Evolutionary conservation across 345 rosid genomes (phyloP), one percentile per base, ranked within the genome.

Genomic region (Erysimum cheiranthoides): DNA sequence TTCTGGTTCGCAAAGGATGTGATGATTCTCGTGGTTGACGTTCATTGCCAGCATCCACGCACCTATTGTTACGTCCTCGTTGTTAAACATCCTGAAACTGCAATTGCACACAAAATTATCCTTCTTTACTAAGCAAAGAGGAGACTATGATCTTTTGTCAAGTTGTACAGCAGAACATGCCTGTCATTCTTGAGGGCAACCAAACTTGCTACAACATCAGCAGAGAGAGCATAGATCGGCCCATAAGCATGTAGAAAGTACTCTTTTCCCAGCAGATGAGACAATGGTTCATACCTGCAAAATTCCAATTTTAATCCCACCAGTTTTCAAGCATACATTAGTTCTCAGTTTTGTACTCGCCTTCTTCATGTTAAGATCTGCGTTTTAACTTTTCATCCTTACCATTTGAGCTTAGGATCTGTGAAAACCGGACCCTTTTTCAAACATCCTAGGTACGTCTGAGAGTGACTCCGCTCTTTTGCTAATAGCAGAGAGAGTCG

Each of bases 31-130:
- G 30, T 93, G 97, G 65, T 88, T 78, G 62, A 93, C 98, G 81
- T 93, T 89, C 97, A 93, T 91, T 78, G 96, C 93, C 21, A 93
- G 90, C 96, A 93, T 93, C 98, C 98, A 91, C n/a, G 94, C 85
- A 73, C 98, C 96, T 40, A 93, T 91, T 21, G 96, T 93, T 36
- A 91, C 97, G 74, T 93, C 98, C 82, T 93, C 98, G 76, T 93
- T 91, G 84, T 89, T 93, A 74, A 91, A 93, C 98, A 93, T 91
- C 82, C 98, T 87, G 73, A 93, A 87, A 77, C 98, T 93, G 91
- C 58, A 66, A 10, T 62, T 62, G 35, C 32, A 28, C 8, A 16
- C 16, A 8, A 32, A 6, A 0, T 4, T 34, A n/a, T 4, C 10
- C 4, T 50, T 1, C 0, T 46, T 63, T 70, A 77, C 12, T 10